phyloP scores from a whole-genome alignment of 2,329 filamentous ascomycete genomes.

The Niveomyces coronatus region DNA sequence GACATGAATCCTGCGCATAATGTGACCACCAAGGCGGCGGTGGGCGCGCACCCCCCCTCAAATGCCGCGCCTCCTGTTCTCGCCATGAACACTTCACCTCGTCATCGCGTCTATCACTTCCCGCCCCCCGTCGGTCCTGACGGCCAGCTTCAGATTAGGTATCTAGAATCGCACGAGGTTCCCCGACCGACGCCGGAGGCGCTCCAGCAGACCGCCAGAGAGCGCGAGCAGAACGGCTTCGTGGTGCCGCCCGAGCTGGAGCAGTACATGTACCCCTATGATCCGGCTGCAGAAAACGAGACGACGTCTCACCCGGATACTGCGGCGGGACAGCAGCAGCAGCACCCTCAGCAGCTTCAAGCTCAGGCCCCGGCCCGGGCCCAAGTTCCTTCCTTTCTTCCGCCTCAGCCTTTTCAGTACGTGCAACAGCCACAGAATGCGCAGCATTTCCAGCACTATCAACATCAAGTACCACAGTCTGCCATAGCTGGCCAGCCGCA shows the following conservation, averaged over 20 bases:
- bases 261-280: constrained; percentile 2
- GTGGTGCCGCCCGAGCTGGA: constrained; percentile 2
- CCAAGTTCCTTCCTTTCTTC: background rate
- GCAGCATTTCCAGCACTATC: no score
- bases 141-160: background rate
- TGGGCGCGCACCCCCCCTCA: background rate
- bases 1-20: background rate
- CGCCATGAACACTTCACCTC: constrained; percentile 4
- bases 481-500: no score
- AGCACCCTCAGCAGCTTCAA: background rate
- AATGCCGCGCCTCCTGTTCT: background rate
- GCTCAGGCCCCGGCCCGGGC: background rate
- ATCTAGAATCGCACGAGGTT: constrained; percentile 3
- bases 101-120: constrained; percentile 1
- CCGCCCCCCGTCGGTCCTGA: constrained; percentile 1
- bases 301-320: background rate
- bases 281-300: no score
- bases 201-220: background rate
- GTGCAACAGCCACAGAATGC: background rate
- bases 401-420: no score
- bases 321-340: background rate
- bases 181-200: background rate
- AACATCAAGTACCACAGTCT: no score
- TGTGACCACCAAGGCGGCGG: background rate
- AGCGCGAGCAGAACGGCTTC: background rate